Evolutionary conservation across 495 filamentous ascomycete genomes (phyloP), one percentile per base, ranked within the genome.

Genomic region (Aspergillus incahuasiensis): DNA sequence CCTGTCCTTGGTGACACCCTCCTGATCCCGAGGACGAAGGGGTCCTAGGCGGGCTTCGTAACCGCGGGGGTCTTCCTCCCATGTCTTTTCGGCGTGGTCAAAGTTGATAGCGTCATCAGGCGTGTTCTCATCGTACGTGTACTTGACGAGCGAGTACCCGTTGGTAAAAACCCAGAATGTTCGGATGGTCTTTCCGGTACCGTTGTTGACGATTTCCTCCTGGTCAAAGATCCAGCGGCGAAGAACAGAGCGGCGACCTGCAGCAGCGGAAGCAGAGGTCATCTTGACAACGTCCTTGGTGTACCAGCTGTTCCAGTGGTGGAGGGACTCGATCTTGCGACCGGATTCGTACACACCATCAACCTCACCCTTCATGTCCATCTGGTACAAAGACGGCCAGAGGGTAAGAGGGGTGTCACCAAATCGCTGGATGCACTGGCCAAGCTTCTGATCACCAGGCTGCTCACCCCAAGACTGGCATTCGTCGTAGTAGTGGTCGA

Each of bases 331-430:
- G 1, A 81, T 78, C 58, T 68, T 70, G 48, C 74, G 70, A 15
- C 83, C 83, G 21, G 77, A 79, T 65, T 88, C 85, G 61, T 80
- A 87, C 24, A 86, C 76, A 45, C 85, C 84, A 16, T 83, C 79
- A 2, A 79, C 69, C 32, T 86, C 83, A 16, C 78, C 77, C 39
- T 68, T 70, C 59, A 87, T 71, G 60, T 88, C 84, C 66, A 85
- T 80, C 72, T 86, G 84, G 65, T 79, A 77, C 21, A 88, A 75
- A 4, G 79, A 82, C 6, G 73, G 76, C 62, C 85, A 75, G 34
- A 81, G 66, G 6, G 81, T 83, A 19, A 88, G 73, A 40, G 73
- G 72, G 6, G 81, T 79, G 19, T 77, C 73, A 4, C 77, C 79
- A 58, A 80, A 76, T 6, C 71, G 59, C 63, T 83, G 78, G 28